phyloP scores from a whole-genome alignment of 2,329 filamentous ascomycete species.

The Trichoderma citrinoviride region DNA sequence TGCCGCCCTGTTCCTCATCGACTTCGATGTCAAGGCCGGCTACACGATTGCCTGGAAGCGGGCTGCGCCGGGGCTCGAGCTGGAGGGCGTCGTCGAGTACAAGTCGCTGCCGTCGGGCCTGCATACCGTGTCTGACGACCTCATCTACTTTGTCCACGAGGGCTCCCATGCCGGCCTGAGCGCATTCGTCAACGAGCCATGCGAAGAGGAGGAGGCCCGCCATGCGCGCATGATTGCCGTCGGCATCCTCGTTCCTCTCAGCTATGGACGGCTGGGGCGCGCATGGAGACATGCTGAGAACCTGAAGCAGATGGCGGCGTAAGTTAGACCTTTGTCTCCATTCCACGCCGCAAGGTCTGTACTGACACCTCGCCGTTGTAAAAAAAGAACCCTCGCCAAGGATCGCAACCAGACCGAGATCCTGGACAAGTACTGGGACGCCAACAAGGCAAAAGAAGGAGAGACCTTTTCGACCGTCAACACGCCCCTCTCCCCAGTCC shows the following conservation, averaged over 20 bases:
- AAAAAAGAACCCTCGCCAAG: constrained; percentile 58
- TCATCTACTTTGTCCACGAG: constrained; percentile 91
- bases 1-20: constrained; percentile 81
- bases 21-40: constrained; percentile 89
- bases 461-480: constrained; percentile 36
- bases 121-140: constrained; percentile 82
- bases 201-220: constrained; percentile 70
- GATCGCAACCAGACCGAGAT: constrained; percentile 60
- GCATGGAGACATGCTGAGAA: constrained; percentile 83
- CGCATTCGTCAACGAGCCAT: constrained; percentile 83
- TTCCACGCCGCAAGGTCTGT: neutral
- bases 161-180: constrained; percentile 79
- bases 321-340: constrained; percentile 31
- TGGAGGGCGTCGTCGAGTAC: constrained; percentile 90
- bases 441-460: constrained; percentile 41
- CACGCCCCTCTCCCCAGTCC: constrained; percentile 37
- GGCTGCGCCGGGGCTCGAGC: constrained; percentile 63
- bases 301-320: constrained; percentile 73
- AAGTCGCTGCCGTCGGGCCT: constrained; percentile 92
- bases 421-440: constrained; percentile 79
- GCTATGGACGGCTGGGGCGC: constrained; percentile 78
- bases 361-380: constrained; percentile 27
- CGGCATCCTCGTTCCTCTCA: constrained; percentile 81
- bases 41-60: constrained; percentile 90
- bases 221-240: constrained; percentile 93